phyloP scores from a whole-genome alignment of 768 basidiomycete species.

The Boletellus emodensis region DNA sequence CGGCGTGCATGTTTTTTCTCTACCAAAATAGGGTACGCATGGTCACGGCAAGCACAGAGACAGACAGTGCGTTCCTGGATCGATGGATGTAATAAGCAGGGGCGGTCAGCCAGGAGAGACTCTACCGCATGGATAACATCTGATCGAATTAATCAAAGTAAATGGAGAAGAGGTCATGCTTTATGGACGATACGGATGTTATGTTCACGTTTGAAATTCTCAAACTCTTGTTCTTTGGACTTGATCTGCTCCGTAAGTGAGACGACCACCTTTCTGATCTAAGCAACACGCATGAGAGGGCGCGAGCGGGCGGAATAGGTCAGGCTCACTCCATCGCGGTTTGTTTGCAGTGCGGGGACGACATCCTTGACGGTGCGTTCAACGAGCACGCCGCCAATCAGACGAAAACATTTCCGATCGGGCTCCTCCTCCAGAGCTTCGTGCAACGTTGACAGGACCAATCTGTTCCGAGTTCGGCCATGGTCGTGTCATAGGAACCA shows the following conservation, averaged over 20 bases:
- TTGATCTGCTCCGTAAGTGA: constrained; percentile 86
- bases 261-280: constrained; percentile 82
- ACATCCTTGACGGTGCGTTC: constrained; percentile 96
- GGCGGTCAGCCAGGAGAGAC: background rate
- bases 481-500: background rate
- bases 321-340: constrained; percentile 72
- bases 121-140: constrained; percentile 1
- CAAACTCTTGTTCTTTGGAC: constrained; percentile 79
- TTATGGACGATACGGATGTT: constrained; percentile 59
- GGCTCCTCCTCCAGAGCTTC: constrained; percentile 83
- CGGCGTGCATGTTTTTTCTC: background rate
- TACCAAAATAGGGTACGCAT: background rate
- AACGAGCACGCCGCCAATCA: constrained; percentile 93
- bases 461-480: constrained; percentile 40
- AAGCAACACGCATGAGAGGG: constrained; percentile 13
- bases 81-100: background rate
- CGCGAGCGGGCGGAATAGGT: background rate
- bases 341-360: constrained; percentile 85
- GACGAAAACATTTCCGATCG: constrained; percentile 90
- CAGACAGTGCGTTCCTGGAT: background rate
- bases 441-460: constrained; percentile 84
- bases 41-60: background rate
- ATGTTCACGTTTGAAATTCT: constrained; percentile 73
- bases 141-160: background rate
- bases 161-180: constrained; percentile 15